phyloP scores from a whole-genome alignment of 2,329 filamentous ascomycete genomes.

The Colletotrichum viniferum region DNA sequence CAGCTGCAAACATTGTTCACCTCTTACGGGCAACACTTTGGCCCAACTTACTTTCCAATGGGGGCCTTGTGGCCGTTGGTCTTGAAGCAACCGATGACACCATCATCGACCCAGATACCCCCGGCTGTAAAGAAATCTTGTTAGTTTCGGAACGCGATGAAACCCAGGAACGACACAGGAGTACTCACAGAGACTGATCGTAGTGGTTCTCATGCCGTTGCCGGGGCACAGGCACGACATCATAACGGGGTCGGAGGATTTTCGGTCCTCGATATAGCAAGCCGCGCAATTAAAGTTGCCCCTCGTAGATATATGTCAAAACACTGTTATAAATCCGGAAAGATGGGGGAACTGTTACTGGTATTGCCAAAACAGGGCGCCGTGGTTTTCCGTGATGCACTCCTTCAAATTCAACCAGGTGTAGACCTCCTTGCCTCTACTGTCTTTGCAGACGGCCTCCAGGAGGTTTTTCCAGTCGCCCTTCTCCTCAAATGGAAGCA shows the following conservation, averaged over 20 bases:
- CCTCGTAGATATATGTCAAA: accelerated
- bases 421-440: accelerated
- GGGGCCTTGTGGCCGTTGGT: background rate
- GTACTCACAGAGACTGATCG: background rate
- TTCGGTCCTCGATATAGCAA: background rate
- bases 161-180: accelerated
- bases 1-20: no score
- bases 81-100: background rate
- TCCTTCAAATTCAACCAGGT: background rate
- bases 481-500: accelerated
- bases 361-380: background rate
- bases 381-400: background rate
- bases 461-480: accelerated
- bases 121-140: accelerated
- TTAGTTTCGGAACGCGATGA: background rate
- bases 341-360: background rate
- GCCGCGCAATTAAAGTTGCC: background rate
- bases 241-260: no score
- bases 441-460: background rate
- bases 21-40: accelerated
- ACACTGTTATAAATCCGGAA: background rate
- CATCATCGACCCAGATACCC: background rate
- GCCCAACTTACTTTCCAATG: background rate
- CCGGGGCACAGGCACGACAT: no score
- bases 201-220: no score